Conservation (phyloP, 2,329 filamentous ascomycete genomes). For the Dothistroma pini region DNA sequence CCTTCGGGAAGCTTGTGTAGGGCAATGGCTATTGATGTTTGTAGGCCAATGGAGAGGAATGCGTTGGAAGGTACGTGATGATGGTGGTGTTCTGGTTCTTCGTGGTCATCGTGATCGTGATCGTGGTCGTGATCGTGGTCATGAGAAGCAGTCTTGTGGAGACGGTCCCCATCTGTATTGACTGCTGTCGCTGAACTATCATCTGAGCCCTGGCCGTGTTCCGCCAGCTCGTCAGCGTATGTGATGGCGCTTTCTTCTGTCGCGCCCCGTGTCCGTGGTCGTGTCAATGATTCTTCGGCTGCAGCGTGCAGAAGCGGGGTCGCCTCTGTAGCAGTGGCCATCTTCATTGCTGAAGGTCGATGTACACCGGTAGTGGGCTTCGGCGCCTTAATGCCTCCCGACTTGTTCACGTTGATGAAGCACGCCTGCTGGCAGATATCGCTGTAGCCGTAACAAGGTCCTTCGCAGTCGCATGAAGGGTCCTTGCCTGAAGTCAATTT, state of each 20-base stretch:
- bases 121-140: conserved; percentile 67
- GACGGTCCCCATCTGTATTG: conserved; percentile 3
- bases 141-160: conserved; percentile 19
- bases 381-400: conserved; percentile 32
- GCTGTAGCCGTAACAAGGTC: conserved; percentile 59
- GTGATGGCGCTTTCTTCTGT: conserved; percentile 12
- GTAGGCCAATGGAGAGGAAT: conserved; percentile 90
- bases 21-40: conserved; percentile 91
- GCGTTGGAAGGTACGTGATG: conserved; percentile 94
- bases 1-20: conserved; percentile 91
- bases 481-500: conserved; percentile 42
- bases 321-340: conserved; percentile 27
- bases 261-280: conserved; percentile 14
- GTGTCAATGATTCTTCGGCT: conserved; percentile 17
- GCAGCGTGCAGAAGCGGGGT: conserved; percentile 30
- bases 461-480: conserved; percentile 53
- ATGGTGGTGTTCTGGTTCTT: conserved; percentile 58
- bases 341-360: conserved; percentile 25
- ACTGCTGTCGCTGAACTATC: conserved; percentile 20
- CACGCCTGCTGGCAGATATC: conserved; percentile 61
- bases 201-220: conserved; percentile 18
- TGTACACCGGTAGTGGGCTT: conserved; percentile 21
- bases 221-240: conserved; percentile 2
- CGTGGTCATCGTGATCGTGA: conserved; percentile 11
- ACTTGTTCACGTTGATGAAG: conserved; percentile 49